Percentiles rank a stretch among this genome's conserved stretches.
Evolutionary conservation across 75 land plant genomes (phyloP).

Genomic region (Pinus albicaulis): DNA sequence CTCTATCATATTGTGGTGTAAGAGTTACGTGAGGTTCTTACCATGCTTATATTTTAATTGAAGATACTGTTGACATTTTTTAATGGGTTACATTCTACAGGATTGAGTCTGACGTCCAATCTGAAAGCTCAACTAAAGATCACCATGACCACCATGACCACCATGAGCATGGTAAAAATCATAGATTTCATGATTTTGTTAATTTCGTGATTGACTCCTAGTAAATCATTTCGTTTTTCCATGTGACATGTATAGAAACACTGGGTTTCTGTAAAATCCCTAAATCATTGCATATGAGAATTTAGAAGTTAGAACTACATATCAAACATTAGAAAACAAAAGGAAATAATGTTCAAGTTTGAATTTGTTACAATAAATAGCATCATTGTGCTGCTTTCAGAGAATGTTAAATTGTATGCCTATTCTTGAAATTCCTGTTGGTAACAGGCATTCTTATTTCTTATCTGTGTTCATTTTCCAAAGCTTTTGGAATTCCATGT

Average conservation of each 20-base stretch:
- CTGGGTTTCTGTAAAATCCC: neutral
- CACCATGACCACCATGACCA: slow-evolving; percentile 50
- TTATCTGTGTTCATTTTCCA: neutral
- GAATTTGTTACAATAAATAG: neutral
- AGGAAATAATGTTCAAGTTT: too few species aligned
- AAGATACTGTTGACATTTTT: neutral
- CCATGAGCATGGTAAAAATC: slow-evolving; percentile 55
- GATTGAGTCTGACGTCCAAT: slow-evolving; percentile 57
- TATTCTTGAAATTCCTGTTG: too few species aligned
- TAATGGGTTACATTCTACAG: slow-evolving; percentile 25
- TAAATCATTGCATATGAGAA: neutral
- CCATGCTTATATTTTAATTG: neutral
- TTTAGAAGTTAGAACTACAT: neutral
- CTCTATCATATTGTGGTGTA: neutral
- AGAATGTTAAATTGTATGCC: too few species aligned
- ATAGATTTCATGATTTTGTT: slow-evolving; percentile 1
- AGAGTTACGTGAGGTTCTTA: neutral
- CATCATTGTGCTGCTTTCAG: too few species aligned
- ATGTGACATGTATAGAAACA: neutral
- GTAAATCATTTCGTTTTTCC: neutral
- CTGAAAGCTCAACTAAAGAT: slow-evolving; percentile 28
- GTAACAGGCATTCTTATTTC: too few species aligned
- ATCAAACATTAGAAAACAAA: neutral
- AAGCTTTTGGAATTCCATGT: neutral
- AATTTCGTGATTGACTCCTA: neutral